Percentiles rank a stretch among this genome's conserved stretches.
Evolutionary conservation across 768 basidiomycete genomes (phyloP).

Genomic region (Cyclocybe cylindracea): DNA sequence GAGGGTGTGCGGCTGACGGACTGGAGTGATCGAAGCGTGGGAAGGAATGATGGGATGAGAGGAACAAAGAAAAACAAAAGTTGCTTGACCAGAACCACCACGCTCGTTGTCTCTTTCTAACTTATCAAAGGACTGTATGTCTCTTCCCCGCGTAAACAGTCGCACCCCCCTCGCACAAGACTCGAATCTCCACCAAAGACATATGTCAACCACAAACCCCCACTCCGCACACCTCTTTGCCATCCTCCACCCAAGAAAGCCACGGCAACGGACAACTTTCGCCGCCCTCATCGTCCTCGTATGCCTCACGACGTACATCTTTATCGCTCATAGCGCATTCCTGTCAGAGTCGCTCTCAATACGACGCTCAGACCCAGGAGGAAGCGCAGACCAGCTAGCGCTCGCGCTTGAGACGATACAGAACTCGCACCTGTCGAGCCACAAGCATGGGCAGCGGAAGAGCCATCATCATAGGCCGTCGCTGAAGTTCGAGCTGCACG

Average conservation of each 20-base stretch:
- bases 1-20: too few species aligned
- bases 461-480: slow-evolving; percentile 29
- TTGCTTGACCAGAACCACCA: slow-evolving; percentile 2
- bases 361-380: slow-evolving; percentile 26
- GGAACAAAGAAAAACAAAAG: background rate
- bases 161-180: slow-evolving; percentile 33
- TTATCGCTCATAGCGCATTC: slow-evolving; percentile 49
- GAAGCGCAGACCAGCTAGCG: slow-evolving; percentile 32
- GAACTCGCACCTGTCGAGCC: slow-evolving; percentile 30
- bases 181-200: slow-evolving; percentile 3
- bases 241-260: slow-evolving; percentile 42
- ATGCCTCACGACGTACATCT: slow-evolving; percentile 53
- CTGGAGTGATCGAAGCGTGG: background rate
- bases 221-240: slow-evolving; percentile 28
- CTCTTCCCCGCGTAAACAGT: slow-evolving; percentile 28
- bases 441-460: slow-evolving; percentile 22
- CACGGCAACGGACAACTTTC: slow-evolving; percentile 54
- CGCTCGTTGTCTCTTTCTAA: slow-evolving; percentile 15
- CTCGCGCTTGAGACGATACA: slow-evolving; percentile 35
- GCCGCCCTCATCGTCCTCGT: slow-evolving; percentile 55
- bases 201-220: slow-evolving; percentile 16
- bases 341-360: slow-evolving; percentile 38
- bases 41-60: background rate
- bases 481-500: slow-evolving; percentile 46
- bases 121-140: slow-evolving; percentile 18